Evolutionary conservation across 192 early-diverging fungal species (phyloP), one percentile per base, ranked within the genome.

Genomic region (Phlyctochytrium planicorne): DNA sequence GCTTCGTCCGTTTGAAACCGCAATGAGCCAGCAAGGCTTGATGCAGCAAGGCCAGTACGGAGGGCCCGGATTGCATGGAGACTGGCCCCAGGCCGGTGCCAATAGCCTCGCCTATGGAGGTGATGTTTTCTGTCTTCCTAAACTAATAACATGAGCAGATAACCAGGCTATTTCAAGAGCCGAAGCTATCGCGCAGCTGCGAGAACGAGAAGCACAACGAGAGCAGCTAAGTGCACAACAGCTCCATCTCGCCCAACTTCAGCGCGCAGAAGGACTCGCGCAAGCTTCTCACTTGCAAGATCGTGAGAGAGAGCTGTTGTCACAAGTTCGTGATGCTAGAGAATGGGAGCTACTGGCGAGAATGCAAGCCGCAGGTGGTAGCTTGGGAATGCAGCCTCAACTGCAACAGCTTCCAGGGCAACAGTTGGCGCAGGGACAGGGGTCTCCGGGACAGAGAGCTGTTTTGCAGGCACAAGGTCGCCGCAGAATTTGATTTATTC

Each of bases 251-350:
- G 61, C 61, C 25, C 61, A 62, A 25, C 70, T 63, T 34, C 69
- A 76, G 24, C 35, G 63, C 34, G 29, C 17, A 30, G 65, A 30
- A 2, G 73, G 67, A 14, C 60, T 61, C 0, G 73, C 40, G 40
- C 40, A 50, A 50, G 40, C 40, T n/a, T n/a, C 12, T 50, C n/a
- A n/a, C n/a, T n/a, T n/a, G n/a, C 20, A 25, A 4, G 20, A 57
- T 12, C 10, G 55, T 6, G 55, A 57, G 25, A 25, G 55, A 29
- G 55, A 57, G 55, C 55, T 57, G 14, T 24, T 57, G 55, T 12
- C 55, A 6, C 55, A 57, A 29, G 27, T 57, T 12, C 10, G 27
- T 12, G 55, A 14, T 29, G 4, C 27, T 10, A 57, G 55, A 57
- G 20, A 57, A 4, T 29, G 27, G 55, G 20, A 57, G 25, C 10